Evolutionary conservation across 2,329 filamentous ascomycete genomes (phyloP).

Genomic region (Alternaria longipes): DNA sequence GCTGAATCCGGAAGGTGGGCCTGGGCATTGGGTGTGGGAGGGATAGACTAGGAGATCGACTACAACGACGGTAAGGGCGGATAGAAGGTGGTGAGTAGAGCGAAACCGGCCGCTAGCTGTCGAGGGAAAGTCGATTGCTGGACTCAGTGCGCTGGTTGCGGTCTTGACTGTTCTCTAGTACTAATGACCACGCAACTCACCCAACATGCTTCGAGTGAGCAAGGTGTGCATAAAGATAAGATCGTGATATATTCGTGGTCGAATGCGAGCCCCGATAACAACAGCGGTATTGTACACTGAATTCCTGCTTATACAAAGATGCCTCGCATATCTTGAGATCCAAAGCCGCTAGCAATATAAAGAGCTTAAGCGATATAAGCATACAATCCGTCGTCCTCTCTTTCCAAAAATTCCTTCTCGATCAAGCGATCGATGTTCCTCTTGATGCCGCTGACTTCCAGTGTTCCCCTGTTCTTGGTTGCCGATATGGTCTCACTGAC

Average conservation of each 20-base stretch:
- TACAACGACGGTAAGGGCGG: neutral
- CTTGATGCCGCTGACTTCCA: conserved; percentile 91
- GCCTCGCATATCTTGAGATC: neutral
- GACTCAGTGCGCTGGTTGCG: neutral
- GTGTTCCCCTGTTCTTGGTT: conserved; percentile 83
- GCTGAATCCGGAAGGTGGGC: conserved; percentile 26
- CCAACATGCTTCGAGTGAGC: neutral
- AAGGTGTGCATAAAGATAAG: neutral
- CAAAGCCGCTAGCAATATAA: neutral
- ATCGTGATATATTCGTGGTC: neutral
- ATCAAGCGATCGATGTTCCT: conserved; percentile 90
- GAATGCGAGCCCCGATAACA: neutral
- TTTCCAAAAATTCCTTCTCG: conserved; percentile 52
- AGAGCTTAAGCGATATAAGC: conserved; percentile 55
- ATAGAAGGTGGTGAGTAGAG: neutral
- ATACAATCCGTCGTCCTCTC: conserved; percentile 54
- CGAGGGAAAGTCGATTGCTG: neutral
- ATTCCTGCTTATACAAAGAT: neutral
- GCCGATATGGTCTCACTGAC: conserved; percentile 92
- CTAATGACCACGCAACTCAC: neutral
- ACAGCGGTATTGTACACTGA: neutral
- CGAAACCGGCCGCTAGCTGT: neutral
- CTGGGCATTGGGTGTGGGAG: neutral
- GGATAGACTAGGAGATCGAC: conserved; percentile 4
- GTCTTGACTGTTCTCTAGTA: neutral